A percentile compares a stretch with the other conserved stretches of the same genome.
Conservation (phyloP, 2,329 filamentous ascomycete genomes). For the Emydomyces testavorans region DNA sequence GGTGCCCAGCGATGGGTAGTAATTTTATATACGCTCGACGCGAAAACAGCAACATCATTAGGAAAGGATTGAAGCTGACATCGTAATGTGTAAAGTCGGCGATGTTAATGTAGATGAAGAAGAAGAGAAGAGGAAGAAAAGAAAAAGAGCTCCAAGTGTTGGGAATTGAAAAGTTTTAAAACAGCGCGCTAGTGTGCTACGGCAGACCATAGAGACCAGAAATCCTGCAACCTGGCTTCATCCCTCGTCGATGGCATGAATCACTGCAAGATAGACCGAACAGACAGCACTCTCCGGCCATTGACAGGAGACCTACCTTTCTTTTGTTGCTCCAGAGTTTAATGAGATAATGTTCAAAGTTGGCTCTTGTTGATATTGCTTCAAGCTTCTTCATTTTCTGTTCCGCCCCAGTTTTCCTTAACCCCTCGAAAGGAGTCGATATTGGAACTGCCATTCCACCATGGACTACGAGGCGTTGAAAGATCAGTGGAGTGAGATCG, state of each 20-base stretch:
- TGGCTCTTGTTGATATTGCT: slow-evolving; percentile 5
- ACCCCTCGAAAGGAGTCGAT: neutral
- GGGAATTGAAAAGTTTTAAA: slow-evolving; percentile 12
- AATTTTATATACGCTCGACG: slow-evolving; percentile 53
- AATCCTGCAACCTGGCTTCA: slow-evolving; percentile 39
- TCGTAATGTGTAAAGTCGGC: slow-evolving; percentile 52
- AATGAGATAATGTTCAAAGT: slow-evolving; percentile 10
- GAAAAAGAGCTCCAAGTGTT: slow-evolving; percentile 12
- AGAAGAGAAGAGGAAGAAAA: slow-evolving; percentile 25
- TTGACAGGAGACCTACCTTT: slow-evolving; percentile 1
- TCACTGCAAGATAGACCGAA: slow-evolving; percentile 9
- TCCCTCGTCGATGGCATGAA: slow-evolving; percentile 17
- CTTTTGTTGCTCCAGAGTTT: neutral
- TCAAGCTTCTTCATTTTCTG: slow-evolving; percentile 20
- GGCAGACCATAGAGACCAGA: slow-evolving; percentile 26
- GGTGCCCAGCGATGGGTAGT: slow-evolving; percentile 60
- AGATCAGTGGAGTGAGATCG: slow-evolving; percentile 91
- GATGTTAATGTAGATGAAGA: slow-evolving; percentile 33
- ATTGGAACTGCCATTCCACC: slow-evolving; percentile 18
- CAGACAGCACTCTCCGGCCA: neutral
- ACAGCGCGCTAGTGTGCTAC: slow-evolving; percentile 21
- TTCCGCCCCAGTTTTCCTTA: neutral
- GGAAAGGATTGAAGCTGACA: slow-evolving; percentile 41
- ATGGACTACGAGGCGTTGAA: slow-evolving; percentile 94
- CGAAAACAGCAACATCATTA: slow-evolving; percentile 52